These are phyloP conservation scores for Leishmania aethiopica DNA, from an alignment of 208 protist species.

Conservation along the genomic window DNA sequence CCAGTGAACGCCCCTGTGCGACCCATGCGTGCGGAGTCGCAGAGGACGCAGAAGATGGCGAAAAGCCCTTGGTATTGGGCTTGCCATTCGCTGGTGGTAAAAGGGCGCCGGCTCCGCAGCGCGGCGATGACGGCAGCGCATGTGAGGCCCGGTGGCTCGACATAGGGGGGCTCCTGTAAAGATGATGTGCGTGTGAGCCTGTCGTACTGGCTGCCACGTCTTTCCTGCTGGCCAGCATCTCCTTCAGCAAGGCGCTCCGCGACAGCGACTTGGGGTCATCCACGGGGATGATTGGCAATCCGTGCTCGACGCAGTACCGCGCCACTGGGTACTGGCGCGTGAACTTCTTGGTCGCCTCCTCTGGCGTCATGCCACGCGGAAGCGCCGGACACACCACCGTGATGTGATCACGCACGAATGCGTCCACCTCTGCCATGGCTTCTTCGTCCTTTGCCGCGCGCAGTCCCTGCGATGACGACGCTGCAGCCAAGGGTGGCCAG, in stretches of 20 bases:
- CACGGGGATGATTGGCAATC: constrained; percentile 65
- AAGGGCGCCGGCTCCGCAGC: neutral
- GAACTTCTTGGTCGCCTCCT: constrained; percentile 39
- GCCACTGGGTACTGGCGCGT: constrained; percentile 78
- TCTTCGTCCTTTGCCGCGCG: neutral
- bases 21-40: constrained; percentile 29
- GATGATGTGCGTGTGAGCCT: neutral
- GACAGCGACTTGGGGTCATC: constrained; percentile 70
- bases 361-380: constrained; percentile 45
- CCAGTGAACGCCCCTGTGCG: constrained; percentile 37
- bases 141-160: constrained; percentile 3
- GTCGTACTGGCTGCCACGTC: neutral
- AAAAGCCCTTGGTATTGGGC: neutral
- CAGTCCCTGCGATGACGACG: neutral
- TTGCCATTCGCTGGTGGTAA: neutral
- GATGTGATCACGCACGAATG: constrained; percentile 57
- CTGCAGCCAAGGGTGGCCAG: neutral
- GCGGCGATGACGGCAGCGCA: neutral
- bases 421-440: constrained; percentile 13
- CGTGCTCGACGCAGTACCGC: constrained; percentile 68
- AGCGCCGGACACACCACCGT: constrained; percentile 79
- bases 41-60: neutral
- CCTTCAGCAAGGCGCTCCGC: constrained; percentile 48
- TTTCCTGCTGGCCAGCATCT: constrained; percentile 40
- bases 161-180: neutral